Percentiles rank a stretch among this genome's conserved stretches.
These are phyloP conservation scores for Staphylotrichum tortipilum DNA, from an alignment of 495 filamentous ascomycete genomes.

Conservation along the genomic window DNA sequence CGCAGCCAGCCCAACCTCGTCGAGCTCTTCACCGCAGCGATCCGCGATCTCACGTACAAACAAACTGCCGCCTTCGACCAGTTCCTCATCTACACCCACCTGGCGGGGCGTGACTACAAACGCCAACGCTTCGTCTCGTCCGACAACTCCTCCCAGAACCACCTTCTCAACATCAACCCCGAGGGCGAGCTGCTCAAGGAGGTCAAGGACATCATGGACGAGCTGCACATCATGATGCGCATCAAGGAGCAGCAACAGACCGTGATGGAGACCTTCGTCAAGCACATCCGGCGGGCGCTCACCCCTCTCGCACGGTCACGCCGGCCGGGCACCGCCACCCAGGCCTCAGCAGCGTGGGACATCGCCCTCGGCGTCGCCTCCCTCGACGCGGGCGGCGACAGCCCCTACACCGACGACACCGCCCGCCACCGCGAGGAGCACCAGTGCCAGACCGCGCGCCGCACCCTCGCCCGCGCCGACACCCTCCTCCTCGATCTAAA, in stretches of 20 bases:
- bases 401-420: neutral
- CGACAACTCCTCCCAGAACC: conserved; percentile 40
- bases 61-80: conserved; percentile 28
- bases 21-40: conserved; percentile 57
- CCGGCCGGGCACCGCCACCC: neutral
- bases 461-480: conserved; percentile 14
- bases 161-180: conserved; percentile 57
- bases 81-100: conserved; percentile 26
- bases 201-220: conserved; percentile 63
- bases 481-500: conserved; percentile 14
- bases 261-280: conserved; percentile 48
- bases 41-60: conserved; percentile 43
- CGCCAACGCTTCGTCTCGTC: conserved; percentile 17
- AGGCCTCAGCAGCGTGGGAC: conserved; percentile 5
- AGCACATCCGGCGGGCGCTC: conserved; percentile 37
- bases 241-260: conserved; percentile 52
- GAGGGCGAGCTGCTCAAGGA: conserved; percentile 59
- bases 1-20: conserved; percentile 47
- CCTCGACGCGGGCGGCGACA: neutral
- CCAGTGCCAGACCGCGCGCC: conserved; percentile 6
- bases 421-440: neutral
- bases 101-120: conserved; percentile 20
- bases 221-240: conserved; percentile 60
- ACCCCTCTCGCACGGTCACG: neutral
- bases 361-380: neutral